phyloP scores from a whole-genome alignment of 768 basidiomycete genomes.

The Clavulina sp. region DNA sequence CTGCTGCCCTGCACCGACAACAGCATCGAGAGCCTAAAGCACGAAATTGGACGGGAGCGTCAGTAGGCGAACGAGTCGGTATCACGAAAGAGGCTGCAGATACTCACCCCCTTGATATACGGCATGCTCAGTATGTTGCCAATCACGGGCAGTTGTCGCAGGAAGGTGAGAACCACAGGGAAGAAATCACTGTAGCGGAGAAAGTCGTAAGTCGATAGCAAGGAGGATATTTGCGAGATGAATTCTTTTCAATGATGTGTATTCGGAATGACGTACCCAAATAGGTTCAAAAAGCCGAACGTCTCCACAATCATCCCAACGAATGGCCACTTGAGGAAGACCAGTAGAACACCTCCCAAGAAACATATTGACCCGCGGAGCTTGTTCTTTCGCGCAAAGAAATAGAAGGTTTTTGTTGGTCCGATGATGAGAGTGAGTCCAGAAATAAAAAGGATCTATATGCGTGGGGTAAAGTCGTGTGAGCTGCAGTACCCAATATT shows the following conservation, averaged over 20 bases:
- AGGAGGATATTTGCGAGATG: not conserved
- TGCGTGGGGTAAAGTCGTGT: not conserved
- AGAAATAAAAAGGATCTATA: conserved; percentile 78
- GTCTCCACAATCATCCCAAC: conserved; percentile 85
- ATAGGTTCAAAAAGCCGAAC: conserved; percentile 93
- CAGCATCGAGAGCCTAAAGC: not conserved
- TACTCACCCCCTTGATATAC: conserved; percentile 56
- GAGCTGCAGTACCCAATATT: not conserved
- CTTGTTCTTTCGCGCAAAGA: conserved; percentile 93
- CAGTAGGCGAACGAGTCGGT: not conserved
- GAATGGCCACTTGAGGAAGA: conserved; percentile 92
- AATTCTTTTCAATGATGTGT: not conserved
- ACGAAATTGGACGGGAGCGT: not conserved
- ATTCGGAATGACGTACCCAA: conserved; percentile 44
- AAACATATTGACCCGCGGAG: conserved; percentile 79
- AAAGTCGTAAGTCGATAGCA: not conserved
- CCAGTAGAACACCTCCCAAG: conserved; percentile 76
- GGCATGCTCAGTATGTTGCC: conserved; percentile 76
- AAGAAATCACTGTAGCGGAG: conserved; percentile 74
- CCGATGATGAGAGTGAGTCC: conserved; percentile 95
- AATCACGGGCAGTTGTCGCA: conserved; percentile 83
- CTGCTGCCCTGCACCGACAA: not conserved
- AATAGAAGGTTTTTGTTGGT: conserved; percentile 92
- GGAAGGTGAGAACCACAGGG: conserved; percentile 93
- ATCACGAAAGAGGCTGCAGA: not conserved